Conservation (phyloP, 306 rosid genomes). For the cucumber (Cucumis sativus) region DNA sequence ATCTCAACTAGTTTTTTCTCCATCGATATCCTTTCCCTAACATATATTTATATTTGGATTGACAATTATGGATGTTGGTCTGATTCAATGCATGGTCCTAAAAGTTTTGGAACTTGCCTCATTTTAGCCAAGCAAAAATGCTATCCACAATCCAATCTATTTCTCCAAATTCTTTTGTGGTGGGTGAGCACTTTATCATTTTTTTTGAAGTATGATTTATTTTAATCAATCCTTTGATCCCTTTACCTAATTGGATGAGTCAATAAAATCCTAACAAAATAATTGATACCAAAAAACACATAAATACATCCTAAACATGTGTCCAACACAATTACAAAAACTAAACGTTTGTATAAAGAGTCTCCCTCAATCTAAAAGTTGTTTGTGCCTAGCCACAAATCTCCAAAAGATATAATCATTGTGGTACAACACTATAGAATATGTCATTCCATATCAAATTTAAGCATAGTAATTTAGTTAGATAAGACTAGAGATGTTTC, state of each 20-base stretch:
- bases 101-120: not conserved
- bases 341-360: not conserved
- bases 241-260: not conserved
- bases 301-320: not conserved
- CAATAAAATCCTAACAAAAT: not conserved
- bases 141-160: not conserved
- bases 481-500: no score
- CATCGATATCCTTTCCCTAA: not conserved
- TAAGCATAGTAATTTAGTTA: no score
- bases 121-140: not conserved
- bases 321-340: not conserved
- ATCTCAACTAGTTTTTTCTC: not conserved
- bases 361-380: not conserved
- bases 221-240: not conserved
- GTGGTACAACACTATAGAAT: not conserved
- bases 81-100: not conserved
- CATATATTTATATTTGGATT: not conserved
- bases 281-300: not conserved
- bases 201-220: not conserved
- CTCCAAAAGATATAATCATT: not conserved
- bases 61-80: not conserved
- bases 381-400: not conserved
- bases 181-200: not conserved
- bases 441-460: no score
- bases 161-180: not conserved